These are phyloP conservation scores for Arctium minus DNA, from an alignment of 129 eudicot species.

Conservation along the genomic window DNA sequence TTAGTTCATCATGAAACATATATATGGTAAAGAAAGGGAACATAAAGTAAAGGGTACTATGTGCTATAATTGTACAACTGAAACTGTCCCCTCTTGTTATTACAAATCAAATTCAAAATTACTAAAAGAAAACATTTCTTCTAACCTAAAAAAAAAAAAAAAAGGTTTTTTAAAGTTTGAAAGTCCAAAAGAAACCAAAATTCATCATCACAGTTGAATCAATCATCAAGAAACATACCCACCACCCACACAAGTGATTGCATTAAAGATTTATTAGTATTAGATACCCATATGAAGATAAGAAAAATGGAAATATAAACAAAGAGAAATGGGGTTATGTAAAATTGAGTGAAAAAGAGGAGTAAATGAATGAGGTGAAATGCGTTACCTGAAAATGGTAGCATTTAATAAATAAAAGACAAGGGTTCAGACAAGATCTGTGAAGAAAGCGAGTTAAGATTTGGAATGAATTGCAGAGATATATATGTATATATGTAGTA, in stretches of 20 bases:
- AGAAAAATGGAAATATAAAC: neutral
- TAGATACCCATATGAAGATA: neutral
- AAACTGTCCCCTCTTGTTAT: constrained; percentile 28
- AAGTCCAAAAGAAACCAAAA: neutral
- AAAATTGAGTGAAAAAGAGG: neutral
- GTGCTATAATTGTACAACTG: neutral
- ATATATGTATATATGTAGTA: neutral
- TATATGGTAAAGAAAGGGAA: neutral
- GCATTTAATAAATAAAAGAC: neutral
- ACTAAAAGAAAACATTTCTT: neutral
- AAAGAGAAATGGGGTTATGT: neutral
- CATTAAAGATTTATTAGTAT: too few relatives aligned
- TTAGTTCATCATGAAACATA: neutral
- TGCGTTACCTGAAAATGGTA: constrained; percentile 15
- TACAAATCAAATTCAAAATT: neutral
- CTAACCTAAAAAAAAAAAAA: neutral
- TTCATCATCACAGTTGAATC: neutral
- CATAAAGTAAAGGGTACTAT: neutral
- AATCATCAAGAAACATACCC: neutral
- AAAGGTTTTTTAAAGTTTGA: too few relatives aligned
- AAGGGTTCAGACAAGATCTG: constrained; percentile 4
- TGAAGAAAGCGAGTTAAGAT: neutral
- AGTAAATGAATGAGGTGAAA: neutral
- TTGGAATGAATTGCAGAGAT: neutral
- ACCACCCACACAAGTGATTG: neutral